These are phyloP conservation scores for Agapanthus africanus DNA, from an alignment of 106 monocot species.

Conservation along the genomic window DNA sequence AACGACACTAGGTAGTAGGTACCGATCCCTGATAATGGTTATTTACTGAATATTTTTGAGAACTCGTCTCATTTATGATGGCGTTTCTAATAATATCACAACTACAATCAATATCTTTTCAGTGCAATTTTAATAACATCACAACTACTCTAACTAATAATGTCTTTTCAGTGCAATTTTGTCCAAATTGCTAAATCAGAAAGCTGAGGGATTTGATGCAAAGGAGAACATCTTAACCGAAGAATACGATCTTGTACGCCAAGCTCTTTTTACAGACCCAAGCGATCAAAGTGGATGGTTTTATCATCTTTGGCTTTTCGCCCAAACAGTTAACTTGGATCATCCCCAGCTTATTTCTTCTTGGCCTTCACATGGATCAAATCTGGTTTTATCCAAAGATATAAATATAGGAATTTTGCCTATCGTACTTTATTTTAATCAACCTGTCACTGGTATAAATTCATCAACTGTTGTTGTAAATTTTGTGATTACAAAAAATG, in stretches of 20 bases:
- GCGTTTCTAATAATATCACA: constrained; percentile 5
- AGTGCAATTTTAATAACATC: no score
- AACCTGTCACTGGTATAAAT: constrained; percentile 57
- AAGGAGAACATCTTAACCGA: constrained; percentile 54
- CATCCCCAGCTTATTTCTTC: constrained; percentile 46
- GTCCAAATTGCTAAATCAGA: constrained; percentile 64
- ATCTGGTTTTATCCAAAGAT: constrained; percentile 24
- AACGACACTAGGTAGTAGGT: no score
- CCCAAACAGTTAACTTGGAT: constrained; percentile 47
- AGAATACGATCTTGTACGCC: constrained; percentile 61
- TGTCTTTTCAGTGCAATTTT: constrained; percentile 52
- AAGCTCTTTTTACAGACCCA: constrained; percentile 92
- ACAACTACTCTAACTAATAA: constrained; percentile 5
- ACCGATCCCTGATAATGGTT: no score
- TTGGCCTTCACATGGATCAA: constrained; percentile 63
- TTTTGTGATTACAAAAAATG: constrained; percentile 39
- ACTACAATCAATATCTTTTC: no score
- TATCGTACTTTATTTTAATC: constrained; percentile 63
- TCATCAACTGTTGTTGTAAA: constrained; percentile 55
- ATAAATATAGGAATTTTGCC: constrained; percentile 9
- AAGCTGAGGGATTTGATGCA: constrained; percentile 41
- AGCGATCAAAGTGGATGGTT: constrained; percentile 99
- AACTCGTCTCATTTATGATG: not conserved
- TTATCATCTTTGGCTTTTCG: constrained; percentile 93
- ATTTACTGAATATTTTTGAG: no score